A percentile compares a stretch with the other conserved stretches of the same genome.
phyloP scores from a whole-genome alignment of 2,329 filamentous ascomycete genomes.

The Aspergillus quadrilineatus region DNA sequence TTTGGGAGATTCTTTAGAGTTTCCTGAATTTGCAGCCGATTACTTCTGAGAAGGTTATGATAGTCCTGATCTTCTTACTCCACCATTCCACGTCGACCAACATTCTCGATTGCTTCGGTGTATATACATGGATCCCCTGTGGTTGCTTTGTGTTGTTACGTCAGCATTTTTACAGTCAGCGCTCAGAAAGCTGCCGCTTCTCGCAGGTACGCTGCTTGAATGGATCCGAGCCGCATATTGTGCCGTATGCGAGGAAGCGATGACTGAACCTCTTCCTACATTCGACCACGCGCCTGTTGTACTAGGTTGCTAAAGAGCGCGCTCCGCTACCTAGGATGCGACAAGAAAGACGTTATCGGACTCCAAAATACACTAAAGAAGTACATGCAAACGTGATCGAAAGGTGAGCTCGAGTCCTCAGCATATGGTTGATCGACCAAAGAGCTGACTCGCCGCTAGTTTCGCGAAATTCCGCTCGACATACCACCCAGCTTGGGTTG shows the following conservation, averaged over 20 bases:
- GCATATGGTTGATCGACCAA: neutral
- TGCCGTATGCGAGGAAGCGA: too few relatives aligned
- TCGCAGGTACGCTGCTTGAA: too few relatives aligned
- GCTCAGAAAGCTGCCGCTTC: neutral
- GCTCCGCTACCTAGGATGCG: too few relatives aligned
- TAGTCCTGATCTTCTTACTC: neutral
- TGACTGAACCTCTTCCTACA: too few relatives aligned
- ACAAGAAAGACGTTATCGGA: too few relatives aligned
- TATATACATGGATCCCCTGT: neutral
- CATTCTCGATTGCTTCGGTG: neutral
- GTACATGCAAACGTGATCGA: neutral
- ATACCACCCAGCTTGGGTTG: neutral
- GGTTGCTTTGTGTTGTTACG: neutral
- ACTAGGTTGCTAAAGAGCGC: too few relatives aligned
- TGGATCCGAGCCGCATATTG: too few relatives aligned
- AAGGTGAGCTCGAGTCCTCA: neutral
- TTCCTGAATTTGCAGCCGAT: slow-evolving; percentile 22
- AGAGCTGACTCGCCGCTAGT: neutral
- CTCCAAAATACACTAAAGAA: too few relatives aligned
- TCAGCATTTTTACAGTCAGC: neutral
- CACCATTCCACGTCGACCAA: neutral
- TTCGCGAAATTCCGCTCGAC: neutral
- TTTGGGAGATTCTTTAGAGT: slow-evolving; percentile 20
- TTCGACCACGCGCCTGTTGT: too few relatives aligned
- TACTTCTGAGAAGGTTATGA: slow-evolving; percentile 14